Conservation (phyloP, 2,329 filamentous ascomycete genomes). For the Mariannaea sp. region DNA sequence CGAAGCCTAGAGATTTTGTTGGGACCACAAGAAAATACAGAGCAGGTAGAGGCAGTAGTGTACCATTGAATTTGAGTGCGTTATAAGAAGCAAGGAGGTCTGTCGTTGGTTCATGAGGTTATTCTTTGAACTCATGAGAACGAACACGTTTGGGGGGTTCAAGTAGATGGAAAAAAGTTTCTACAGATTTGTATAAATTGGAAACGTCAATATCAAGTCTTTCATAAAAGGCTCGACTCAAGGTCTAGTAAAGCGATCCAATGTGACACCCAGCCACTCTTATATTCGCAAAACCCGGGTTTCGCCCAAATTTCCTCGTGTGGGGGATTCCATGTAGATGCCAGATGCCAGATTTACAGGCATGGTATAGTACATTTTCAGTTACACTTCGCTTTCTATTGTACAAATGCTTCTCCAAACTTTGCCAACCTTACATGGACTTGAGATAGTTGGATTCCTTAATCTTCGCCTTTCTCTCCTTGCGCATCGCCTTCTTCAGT, state of each 20-base stretch:
- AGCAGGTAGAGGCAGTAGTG: constrained; percentile 90
- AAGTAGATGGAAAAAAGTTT: constrained; percentile 13
- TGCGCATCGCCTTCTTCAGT: constrained; percentile 72
- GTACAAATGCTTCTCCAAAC: constrained; percentile 32
- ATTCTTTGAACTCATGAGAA: constrained; percentile 5
- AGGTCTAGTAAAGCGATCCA: not conserved
- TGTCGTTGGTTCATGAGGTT: not conserved
- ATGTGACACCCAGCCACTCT: no score
- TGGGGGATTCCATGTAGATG: constrained; percentile 14
- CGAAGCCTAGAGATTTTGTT: constrained; percentile 81
- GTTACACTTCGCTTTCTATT: constrained; percentile 31
- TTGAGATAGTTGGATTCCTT: constrained; percentile 88
- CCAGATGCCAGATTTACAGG: constrained; percentile 12
- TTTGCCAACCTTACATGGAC: constrained; percentile 63
- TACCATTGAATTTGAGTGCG: constrained; percentile 80
- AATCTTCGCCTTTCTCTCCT: constrained; percentile 74
- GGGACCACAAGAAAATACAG: constrained; percentile 80
- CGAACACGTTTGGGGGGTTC: constrained; percentile 9
- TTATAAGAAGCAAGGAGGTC: constrained; percentile 43
- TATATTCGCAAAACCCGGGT: no score
- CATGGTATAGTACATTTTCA: constrained; percentile 38
- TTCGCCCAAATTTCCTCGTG: no score
- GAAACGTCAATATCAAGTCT: constrained; percentile 21
- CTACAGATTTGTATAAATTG: constrained; percentile 25
- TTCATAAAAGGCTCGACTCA: not conserved